phyloP scores from a whole-genome alignment of 805 yeast species.

The Debaryomyces castellii region DNA sequence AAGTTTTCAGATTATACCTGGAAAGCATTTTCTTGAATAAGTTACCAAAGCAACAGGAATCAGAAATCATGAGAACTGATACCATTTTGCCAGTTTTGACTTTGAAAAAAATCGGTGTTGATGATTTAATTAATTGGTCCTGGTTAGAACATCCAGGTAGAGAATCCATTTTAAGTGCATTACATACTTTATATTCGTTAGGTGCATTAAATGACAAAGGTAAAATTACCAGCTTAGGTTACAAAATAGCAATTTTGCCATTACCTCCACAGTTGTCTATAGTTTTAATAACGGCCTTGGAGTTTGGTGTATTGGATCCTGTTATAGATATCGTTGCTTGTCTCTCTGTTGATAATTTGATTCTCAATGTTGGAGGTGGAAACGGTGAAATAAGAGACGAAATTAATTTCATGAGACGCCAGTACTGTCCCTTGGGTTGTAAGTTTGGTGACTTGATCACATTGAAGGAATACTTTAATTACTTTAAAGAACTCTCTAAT shows the following conservation, averaged over 20 bases:
- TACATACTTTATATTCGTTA: slow-evolving; percentile 73
- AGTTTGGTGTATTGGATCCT: slow-evolving; percentile 54
- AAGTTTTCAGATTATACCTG: slow-evolving; percentile 79
- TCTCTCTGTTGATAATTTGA: slow-evolving; percentile 85
- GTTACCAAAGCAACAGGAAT: slow-evolving; percentile 79
- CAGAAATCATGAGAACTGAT: slow-evolving; percentile 87
- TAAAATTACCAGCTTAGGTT: slow-evolving; percentile 74
- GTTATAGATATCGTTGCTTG: slow-evolving; percentile 91
- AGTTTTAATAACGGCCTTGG: slow-evolving; percentile 72
- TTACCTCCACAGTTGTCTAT: slow-evolving; percentile 90
- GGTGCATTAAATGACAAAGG: slow-evolving; percentile 81
- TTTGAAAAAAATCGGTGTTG: slow-evolving; percentile 78
- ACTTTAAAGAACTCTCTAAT: slow-evolving; percentile 35
- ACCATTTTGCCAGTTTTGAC: slow-evolving; percentile 81
- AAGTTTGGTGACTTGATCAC: slow-evolving; percentile 81
- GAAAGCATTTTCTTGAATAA: slow-evolving; percentile 61
- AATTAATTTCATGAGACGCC: slow-evolving; percentile 71
- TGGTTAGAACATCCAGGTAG: slow-evolving; percentile 93
- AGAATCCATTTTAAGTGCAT: slow-evolving; percentile 71
- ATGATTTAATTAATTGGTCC: slow-evolving; percentile 81
- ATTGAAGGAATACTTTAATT: slow-evolving; percentile 73
- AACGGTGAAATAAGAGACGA: slow-evolving; percentile 80
- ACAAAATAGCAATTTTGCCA: slow-evolving; percentile 84
- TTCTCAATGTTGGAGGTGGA: slow-evolving; percentile 61
- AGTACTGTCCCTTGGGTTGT: slow-evolving; percentile 67